Conservation (phyloP, 1,284 basidiomycete genomes). For the Ganoderma lucidum region DNA sequence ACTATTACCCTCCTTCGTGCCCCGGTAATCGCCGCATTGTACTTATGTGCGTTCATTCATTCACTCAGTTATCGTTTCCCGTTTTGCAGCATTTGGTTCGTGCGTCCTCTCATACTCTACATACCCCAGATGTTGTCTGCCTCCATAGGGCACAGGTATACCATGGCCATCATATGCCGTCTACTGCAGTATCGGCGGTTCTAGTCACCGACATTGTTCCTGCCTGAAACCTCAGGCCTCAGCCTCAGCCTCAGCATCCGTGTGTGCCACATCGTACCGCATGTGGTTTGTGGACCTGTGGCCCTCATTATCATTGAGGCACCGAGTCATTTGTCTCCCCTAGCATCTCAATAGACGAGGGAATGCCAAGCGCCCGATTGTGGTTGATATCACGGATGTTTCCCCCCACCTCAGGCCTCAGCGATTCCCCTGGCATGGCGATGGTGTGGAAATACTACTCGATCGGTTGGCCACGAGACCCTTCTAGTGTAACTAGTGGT, state of each 20-base stretch:
- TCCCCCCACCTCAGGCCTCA: neutral
- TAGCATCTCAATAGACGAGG: neutral
- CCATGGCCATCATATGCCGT: neutral
- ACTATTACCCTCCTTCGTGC: conserved; percentile 26
- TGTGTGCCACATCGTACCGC: neutral
- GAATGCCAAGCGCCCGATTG: neutral
- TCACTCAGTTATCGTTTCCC: conserved; percentile 11
- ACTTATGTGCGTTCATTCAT: conserved; percentile 28
- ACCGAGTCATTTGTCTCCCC: neutral
- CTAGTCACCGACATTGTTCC: neutral
- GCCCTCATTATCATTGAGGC: neutral
- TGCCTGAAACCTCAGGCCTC: neutral
- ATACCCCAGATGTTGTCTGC: conserved; percentile 32
- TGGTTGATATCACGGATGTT: neutral
- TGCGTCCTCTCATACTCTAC: conserved; percentile 22
- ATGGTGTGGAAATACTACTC: neutral
- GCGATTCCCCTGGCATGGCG: too few relatives aligned
- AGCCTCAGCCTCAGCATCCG: neutral
- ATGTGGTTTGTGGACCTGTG: neutral
- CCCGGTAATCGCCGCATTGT: conserved; percentile 30
- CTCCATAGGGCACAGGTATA: conserved; percentile 2
- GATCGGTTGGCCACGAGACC: too few relatives aligned
- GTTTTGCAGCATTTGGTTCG: conserved; percentile 21
- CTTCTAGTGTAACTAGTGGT: too few relatives aligned
- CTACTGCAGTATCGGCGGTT: neutral